phyloP scores from a whole-genome alignment of 2,329 filamentous ascomycete genomes.

The Cladorrhinum sp. region DNA sequence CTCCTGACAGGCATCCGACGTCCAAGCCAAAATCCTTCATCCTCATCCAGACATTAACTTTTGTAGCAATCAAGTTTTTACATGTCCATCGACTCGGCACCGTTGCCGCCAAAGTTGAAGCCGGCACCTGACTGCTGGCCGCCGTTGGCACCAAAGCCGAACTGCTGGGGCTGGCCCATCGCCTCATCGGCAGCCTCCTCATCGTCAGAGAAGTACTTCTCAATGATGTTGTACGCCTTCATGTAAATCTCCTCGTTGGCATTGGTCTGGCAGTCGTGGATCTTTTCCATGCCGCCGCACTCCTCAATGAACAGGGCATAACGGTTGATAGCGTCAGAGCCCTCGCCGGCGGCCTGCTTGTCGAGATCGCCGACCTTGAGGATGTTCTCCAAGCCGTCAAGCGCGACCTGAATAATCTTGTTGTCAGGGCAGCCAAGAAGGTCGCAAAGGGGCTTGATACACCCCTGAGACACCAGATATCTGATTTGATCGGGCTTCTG shows the following conservation, averaged over 20 bases:
- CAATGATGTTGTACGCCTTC: constrained; percentile 99
- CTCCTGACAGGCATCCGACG: neutral
- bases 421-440: constrained; percentile 95
- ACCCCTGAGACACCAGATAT: constrained; percentile 88
- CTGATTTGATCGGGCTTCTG: constrained; percentile 99
- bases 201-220: constrained; percentile 99
- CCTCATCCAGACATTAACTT: neutral
- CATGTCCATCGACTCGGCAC: constrained; percentile 64
- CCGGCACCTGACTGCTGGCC: constrained; percentile 65
- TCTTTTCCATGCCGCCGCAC: constrained; percentile 99
- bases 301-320: constrained; percentile 99
- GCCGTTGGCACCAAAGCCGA: constrained; percentile 70
- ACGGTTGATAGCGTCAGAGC: constrained; percentile 80
- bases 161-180: constrained; percentile 73
- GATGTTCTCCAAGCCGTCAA: constrained; percentile 98
- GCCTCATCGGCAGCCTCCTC: constrained; percentile 86
- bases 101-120: constrained; percentile 85
- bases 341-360: constrained; percentile 80
- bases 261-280: constrained; percentile 99
- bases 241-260: constrained; percentile 99
- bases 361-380: constrained; percentile 99
- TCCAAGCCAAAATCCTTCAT: neutral
- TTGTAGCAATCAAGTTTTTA: constrained; percentile 35
- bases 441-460: constrained; percentile 96
- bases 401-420: constrained; percentile 98